Evolutionary conservation across 1,139 yeast genomes (phyloP).

Genomic region (Sugiyamaella castrensis): DNA sequence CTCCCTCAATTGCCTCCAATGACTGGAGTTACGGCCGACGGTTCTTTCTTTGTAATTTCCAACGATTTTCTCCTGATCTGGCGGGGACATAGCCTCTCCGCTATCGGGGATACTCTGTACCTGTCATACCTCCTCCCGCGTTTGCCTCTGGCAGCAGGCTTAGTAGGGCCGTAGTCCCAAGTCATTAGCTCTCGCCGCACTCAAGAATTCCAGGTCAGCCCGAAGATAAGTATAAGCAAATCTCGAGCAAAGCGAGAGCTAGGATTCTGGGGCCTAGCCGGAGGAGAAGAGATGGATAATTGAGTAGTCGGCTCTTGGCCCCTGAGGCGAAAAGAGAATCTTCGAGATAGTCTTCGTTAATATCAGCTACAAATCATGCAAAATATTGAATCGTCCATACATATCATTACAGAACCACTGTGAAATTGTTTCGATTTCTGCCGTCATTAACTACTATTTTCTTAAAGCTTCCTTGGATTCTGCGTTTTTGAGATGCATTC

Average conservation of each 20-base stretch:
- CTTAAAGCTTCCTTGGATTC: conserved; percentile 18
- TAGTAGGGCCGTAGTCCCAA: too few relatives aligned
- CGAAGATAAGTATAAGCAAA: neutral
- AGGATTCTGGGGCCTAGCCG: neutral
- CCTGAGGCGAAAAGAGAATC: neutral
- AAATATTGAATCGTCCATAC: too few relatives aligned
- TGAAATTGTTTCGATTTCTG: conserved; percentile 30
- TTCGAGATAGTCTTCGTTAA: too few relatives aligned
- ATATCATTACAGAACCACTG: conserved; percentile 18
- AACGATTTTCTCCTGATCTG: too few relatives aligned
- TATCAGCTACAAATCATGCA: too few relatives aligned
- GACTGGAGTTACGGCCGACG: conserved; percentile 5
- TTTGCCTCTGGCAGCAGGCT: too few relatives aligned
- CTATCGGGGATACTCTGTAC: too few relatives aligned
- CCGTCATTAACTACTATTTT: conserved; percentile 31
- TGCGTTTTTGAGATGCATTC: conserved; percentile 5
- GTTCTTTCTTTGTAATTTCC: too few relatives aligned
- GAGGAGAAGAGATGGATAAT: neutral
- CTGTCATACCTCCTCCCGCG: too few relatives aligned
- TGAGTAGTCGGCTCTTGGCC: neutral
- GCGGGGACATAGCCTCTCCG: too few relatives aligned
- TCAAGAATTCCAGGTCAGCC: neutral
- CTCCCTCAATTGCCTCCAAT: conserved; percentile 1
- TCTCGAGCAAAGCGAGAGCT: neutral
- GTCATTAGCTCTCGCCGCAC: conserved; percentile 4